These are phyloP conservation scores for Ramichloridium luteum DNA, from an alignment of 2,329 filamentous ascomycete genomes.

Conservation along the genomic window DNA sequence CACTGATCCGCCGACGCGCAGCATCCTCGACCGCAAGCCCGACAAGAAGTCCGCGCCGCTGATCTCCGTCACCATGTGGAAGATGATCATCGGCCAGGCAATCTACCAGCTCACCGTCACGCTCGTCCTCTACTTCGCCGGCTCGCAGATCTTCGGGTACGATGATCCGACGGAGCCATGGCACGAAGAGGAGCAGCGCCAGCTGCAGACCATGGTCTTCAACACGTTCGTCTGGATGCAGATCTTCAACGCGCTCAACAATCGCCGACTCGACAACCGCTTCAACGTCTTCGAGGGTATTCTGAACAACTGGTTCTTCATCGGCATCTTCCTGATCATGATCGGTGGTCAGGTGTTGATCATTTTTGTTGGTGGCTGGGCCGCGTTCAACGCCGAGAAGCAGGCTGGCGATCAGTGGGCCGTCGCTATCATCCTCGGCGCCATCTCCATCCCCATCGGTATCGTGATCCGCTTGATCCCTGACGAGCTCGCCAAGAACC, in stretches of 20 bases:
- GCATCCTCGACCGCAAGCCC: slow-evolving; percentile 68
- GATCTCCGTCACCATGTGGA: slow-evolving; percentile 93
- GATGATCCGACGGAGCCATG: slow-evolving; percentile 29
- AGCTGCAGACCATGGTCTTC: slow-evolving; percentile 76
- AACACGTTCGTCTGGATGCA: slow-evolving; percentile 99
- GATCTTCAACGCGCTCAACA: slow-evolving; percentile 97
- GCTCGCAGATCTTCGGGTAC: slow-evolving; percentile 48
- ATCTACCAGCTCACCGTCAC: slow-evolving; percentile 74
- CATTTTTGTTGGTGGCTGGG: slow-evolving; percentile 64
- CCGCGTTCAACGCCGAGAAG: slow-evolving; percentile 61
- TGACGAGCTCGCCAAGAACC: slow-evolving; percentile 47
- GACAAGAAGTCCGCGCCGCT: slow-evolving; percentile 61
- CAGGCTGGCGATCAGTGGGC: slow-evolving; percentile 73
- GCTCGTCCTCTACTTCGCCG: slow-evolving; percentile 72
- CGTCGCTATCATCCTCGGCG: slow-evolving; percentile 70
- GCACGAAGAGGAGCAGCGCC: slow-evolving; percentile 27
- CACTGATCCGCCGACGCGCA: slow-evolving; percentile 76
- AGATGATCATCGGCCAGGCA: slow-evolving; percentile 93
- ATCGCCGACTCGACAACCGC: slow-evolving; percentile 82
- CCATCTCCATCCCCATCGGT: slow-evolving; percentile 75
- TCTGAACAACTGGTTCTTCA: slow-evolving; percentile 75
- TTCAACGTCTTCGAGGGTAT: slow-evolving; percentile 95
- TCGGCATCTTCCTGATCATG: slow-evolving; percentile 75
- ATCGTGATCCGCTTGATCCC: slow-evolving; percentile 72
- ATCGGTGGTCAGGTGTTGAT: slow-evolving; percentile 82